Conservation (phyloP, 2,329 filamentous ascomycete genomes). For the Rasamsonia emersonii region DNA sequence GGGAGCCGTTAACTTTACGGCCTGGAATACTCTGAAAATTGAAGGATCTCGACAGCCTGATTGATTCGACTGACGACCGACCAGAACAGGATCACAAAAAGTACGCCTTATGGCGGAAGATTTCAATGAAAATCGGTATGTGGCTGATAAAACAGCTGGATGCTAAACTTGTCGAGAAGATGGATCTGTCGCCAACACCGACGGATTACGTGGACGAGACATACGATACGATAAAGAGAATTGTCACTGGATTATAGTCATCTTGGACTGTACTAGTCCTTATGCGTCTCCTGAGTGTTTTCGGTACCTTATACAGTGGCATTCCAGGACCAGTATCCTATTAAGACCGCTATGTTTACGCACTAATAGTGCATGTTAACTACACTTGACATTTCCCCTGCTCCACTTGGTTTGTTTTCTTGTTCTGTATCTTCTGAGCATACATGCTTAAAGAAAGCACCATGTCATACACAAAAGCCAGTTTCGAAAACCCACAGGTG, state of each 20-base stretch:
- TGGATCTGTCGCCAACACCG: background rate
- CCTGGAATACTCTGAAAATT: background rate
- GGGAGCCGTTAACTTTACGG: background rate
- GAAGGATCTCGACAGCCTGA: background rate
- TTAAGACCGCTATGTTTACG: too few relatives aligned
- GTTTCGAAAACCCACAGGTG: too few relatives aligned
- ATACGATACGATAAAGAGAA: constrained; percentile 1
- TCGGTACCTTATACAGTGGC: too few relatives aligned
- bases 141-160: constrained; percentile 1
- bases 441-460: too few relatives aligned
- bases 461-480: too few relatives aligned
- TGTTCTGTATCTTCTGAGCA: too few relatives aligned
- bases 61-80: background rate
- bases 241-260: background rate
- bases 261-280: background rate
- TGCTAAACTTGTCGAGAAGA: background rate
- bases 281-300: background rate
- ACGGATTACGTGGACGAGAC: background rate
- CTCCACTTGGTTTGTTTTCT: too few relatives aligned
- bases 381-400: too few relatives aligned
- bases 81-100: background rate
- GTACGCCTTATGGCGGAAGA: background rate
- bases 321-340: too few relatives aligned
- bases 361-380: too few relatives aligned
- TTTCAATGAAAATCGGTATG: background rate